These are phyloP conservation scores for Annona cherimola DNA, from an alignment of 164 flowering plant genomes.

Conservation along the genomic window DNA sequence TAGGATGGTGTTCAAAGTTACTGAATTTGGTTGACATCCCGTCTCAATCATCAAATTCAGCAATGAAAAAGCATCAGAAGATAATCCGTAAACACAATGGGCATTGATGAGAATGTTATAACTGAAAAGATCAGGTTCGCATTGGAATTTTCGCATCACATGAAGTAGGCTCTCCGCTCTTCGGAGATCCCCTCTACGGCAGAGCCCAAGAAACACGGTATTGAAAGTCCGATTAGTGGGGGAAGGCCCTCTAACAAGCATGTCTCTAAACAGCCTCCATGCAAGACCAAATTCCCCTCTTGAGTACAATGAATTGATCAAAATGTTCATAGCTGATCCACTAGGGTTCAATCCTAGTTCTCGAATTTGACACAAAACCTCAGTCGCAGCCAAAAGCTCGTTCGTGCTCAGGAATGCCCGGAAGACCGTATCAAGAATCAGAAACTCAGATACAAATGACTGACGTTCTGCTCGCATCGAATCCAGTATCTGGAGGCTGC, in stretches of 20 bases:
- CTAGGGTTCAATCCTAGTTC: conserved; percentile 44
- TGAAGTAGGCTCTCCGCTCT: conserved; percentile 59
- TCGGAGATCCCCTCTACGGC: conserved; percentile 47
- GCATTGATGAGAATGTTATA: conserved; percentile 78
- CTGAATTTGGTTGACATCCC: conserved; percentile 54
- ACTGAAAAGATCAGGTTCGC: conserved; percentile 48
- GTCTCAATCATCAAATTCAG: conserved; percentile 45
- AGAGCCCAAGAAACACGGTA: conserved; percentile 63
- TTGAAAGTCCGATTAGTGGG: conserved; percentile 49
- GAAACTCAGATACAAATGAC: conserved; percentile 46
- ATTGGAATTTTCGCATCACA: conserved; percentile 55
- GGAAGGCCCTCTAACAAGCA: conserved; percentile 60
- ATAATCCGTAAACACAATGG: conserved; percentile 47
- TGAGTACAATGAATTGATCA: conserved; percentile 53
- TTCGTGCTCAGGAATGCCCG: conserved; percentile 56
- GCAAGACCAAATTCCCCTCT: conserved; percentile 59
- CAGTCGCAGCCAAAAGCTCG: conserved; percentile 41
- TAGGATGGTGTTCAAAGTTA: conserved; percentile 60
- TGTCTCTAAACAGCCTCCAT: conserved; percentile 72
- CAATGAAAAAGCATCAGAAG: conserved; percentile 41
- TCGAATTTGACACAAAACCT: conserved; percentile 51
- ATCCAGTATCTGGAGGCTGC: conserved; percentile 42
- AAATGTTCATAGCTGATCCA: conserved; percentile 42
- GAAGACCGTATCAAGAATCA: conserved; percentile 64
- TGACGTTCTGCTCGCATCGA: conserved; percentile 43